Evolutionary conservation across 1,139 yeast genomes (phyloP), one percentile per base, ranked within the genome.

Genomic region (Suhomyces yuchorum): DNA sequence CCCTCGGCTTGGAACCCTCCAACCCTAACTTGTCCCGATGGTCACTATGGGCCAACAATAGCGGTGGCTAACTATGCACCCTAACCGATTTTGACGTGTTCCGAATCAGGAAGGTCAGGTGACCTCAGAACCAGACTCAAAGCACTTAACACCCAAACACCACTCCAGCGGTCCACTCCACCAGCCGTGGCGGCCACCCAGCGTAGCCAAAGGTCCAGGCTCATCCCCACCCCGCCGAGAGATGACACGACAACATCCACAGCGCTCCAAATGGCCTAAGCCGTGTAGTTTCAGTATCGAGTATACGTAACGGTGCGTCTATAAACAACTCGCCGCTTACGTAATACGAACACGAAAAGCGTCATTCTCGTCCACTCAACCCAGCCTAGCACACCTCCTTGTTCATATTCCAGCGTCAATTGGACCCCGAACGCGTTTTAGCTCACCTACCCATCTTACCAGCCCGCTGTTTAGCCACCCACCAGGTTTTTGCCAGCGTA

Each of bases 291-390:
- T 15, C 18, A 15, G 18, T 14, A 15, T 15, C 34, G 34, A 30
- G 34, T 8, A 30, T 30, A 30, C 18, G 34, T 30, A 30, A 30
- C 34, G 34, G 34, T 30, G 34, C 34, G 34, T 30, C 34, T 8
- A 14, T 15, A 30, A 7, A 14, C 4, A 26, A 30, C 18, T 7
- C 34, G 6, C 9, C 36, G 42, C 35, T 39, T 39, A 39, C 28
- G 42, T 39, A 39, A 39, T 24, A 22, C 2, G 14, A 39, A 36
- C 39, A 36, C 39, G 39, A 36, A 36, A 36, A 28, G 34, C 28
- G 42, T 39, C 42, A 39, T 39, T 39, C 42, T 36, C 39, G 39
- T 22, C 18, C 28, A 20, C 23, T 22, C 39, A 36, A 22, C 39
- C 39, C 26, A 36, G 28, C 28, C 39, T 22, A 12, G 3, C 4